Percentiles rank a stretch among this genome's conserved stretches.
phyloP scores from a whole-genome alignment of 78 protist genomes.

The Isochrysis galbana region DNA sequence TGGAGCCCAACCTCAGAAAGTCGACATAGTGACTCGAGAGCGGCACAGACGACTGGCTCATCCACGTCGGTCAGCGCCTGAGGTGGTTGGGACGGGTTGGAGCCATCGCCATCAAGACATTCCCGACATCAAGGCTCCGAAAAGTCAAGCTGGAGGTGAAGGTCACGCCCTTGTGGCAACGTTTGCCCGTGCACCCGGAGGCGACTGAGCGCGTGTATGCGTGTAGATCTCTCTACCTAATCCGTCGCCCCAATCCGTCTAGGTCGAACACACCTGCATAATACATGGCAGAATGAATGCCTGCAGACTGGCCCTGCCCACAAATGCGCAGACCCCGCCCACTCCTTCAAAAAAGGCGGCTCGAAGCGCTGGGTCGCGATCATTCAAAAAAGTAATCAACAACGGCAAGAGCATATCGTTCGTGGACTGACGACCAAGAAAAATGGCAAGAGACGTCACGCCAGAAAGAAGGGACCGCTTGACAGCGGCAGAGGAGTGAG shows the following conservation, averaged over 20 bases:
- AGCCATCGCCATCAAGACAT: not conserved
- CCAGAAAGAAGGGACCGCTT: not conserved
- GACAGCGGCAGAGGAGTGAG: not conserved
- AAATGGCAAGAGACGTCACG: not conserved
- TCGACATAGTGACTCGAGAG: not conserved
- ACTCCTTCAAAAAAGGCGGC: not conserved
- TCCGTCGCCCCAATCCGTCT: too few relatives aligned
- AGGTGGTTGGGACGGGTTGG: not conserved
- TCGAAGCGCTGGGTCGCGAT: not conserved
- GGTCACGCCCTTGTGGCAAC: too few relatives aligned
- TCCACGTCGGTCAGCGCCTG: slow-evolving; percentile 7
- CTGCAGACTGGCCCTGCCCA: not conserved
- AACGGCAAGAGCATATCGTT: slow-evolving; percentile 24
- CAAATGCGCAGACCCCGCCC: not conserved
- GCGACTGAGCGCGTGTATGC: too few relatives aligned
- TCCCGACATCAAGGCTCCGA: too few relatives aligned
- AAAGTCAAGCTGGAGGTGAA: too few relatives aligned
- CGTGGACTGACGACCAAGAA: not conserved
- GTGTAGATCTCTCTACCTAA: too few relatives aligned
- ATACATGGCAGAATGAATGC: slow-evolving; percentile 1
- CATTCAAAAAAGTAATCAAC: slow-evolving; percentile 36
- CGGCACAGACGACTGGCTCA: not conserved
- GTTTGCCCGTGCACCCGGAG: too few relatives aligned
- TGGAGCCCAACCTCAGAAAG: not conserved
- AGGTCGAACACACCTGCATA: not conserved